Conservation (phyloP, 169 alveolate species). For the Theileria parva region DNA sequence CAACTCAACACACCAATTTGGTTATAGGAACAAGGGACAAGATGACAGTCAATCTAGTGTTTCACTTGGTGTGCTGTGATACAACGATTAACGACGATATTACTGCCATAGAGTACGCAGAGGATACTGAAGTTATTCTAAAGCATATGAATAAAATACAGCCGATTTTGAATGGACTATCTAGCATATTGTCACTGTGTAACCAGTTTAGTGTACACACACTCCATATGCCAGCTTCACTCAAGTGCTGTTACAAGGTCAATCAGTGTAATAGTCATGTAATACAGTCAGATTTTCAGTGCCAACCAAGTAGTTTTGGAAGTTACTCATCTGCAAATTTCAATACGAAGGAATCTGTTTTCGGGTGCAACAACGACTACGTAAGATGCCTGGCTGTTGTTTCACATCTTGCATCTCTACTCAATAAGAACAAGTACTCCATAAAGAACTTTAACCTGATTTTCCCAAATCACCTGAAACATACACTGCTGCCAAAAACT, state of each 20-base stretch:
- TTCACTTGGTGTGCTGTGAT: slow-evolving; percentile 57
- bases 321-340: not conserved
- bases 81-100: slow-evolving; percentile 27
- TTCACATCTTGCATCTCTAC: slow-evolving; percentile 39
- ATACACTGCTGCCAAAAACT: slow-evolving; percentile 26
- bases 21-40: slow-evolving; percentile 29
- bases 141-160: slow-evolving; percentile 23
- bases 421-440: slow-evolving; percentile 25
- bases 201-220: slow-evolving; percentile 28
- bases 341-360: not conserved
- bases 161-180: slow-evolving; percentile 35
- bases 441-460: slow-evolving; percentile 39
- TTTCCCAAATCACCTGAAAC: slow-evolving; percentile 45
- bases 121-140: slow-evolving; percentile 39
- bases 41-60: slow-evolving; percentile 32
- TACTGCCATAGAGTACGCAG: slow-evolving; percentile 41
- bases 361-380: slow-evolving; percentile 33
- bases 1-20: slow-evolving; percentile 30
- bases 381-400: slow-evolving; percentile 62
- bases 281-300: slow-evolving; percentile 2
- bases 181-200: slow-evolving; percentile 27
- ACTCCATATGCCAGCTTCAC: slow-evolving; percentile 56
- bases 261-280: slow-evolving; percentile 9
- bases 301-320: not conserved
- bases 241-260: slow-evolving; percentile 42